Conservation (phyloP, 345 rosid species). For the Xanthoceras sorbifolium region DNA sequence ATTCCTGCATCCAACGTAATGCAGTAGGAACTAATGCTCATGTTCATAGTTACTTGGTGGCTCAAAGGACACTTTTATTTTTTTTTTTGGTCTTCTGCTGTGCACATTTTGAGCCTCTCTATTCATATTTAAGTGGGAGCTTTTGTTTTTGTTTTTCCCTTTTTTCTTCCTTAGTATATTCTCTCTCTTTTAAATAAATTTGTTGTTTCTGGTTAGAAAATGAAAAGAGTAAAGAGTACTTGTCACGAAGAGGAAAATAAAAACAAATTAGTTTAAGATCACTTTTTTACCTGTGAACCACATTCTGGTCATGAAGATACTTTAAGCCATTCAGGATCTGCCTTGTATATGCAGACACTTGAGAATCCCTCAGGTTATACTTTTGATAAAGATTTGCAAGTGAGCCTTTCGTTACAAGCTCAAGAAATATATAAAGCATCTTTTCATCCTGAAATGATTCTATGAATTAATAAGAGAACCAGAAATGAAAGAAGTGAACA, state of each 20-base stretch:
- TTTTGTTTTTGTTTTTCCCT: background rate
- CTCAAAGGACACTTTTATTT: background rate
- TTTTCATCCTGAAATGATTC: constrained; percentile 58
- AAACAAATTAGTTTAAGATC: background rate
- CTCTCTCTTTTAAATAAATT: too few relatives aligned
- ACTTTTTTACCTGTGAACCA: constrained; percentile 69
- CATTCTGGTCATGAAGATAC: constrained; percentile 78
- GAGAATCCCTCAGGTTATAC: constrained; percentile 65
- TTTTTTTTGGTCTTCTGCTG: background rate
- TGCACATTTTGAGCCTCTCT: background rate
- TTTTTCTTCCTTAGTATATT: background rate
- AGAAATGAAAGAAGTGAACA: background rate
- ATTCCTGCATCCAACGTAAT: background rate
- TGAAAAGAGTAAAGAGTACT: background rate
- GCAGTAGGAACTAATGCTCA: background rate
- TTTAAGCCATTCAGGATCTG: constrained; percentile 78
- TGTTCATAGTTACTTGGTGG: background rate
- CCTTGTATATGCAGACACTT: constrained; percentile 72
- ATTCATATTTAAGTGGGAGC: background rate
- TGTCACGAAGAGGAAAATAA: background rate
- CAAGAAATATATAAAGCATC: constrained; percentile 77
- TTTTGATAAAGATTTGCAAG: constrained; percentile 60
- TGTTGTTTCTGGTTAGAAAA: too few relatives aligned
- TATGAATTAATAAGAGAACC: constrained; percentile 3
- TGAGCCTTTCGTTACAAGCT: constrained; percentile 80